Evolutionary conservation across 495 filamentous ascomycete species (phyloP).

Genomic region (Aspergillus taichungensis): DNA sequence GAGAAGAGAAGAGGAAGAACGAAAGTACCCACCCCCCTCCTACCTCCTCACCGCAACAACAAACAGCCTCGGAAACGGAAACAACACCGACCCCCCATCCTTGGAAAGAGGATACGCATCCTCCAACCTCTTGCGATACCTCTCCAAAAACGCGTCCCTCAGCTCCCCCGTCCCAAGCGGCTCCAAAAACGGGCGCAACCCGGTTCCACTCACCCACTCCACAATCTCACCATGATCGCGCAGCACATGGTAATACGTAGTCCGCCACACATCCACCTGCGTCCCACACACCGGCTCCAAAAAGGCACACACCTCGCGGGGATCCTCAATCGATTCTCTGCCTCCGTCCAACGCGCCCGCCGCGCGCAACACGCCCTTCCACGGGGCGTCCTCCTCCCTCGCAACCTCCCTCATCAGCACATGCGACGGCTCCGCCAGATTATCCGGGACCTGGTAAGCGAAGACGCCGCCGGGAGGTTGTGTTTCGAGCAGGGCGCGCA

Average conservation of each 20-base stretch:
- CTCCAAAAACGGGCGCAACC: slow-evolving; percentile 42
- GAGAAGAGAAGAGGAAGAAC: too few species aligned
- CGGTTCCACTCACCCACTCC: slow-evolving; percentile 50
- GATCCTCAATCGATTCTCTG: slow-evolving; percentile 39
- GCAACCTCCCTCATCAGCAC: slow-evolving; percentile 40
- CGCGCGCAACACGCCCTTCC: not conserved
- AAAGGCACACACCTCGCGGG: slow-evolving; percentile 35
- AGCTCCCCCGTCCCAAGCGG: slow-evolving; percentile 21
- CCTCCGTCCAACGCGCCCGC: slow-evolving; percentile 24
- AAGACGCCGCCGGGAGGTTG: slow-evolving; percentile 38
- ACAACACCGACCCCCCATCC: slow-evolving; percentile 36
- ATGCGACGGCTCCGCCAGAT: slow-evolving; percentile 40
- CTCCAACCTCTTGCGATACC: slow-evolving; percentile 30
- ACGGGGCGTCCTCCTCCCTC: slow-evolving; percentile 24
- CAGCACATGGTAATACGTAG: slow-evolving; percentile 43
- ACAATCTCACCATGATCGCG: slow-evolving; percentile 38
- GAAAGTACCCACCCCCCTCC: too few species aligned
- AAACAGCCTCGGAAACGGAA: slow-evolving; percentile 41
- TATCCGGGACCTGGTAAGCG: slow-evolving; percentile 48
- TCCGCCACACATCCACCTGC: slow-evolving; percentile 41
- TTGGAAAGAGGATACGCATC: slow-evolving; percentile 24
- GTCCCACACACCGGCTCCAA: slow-evolving; percentile 30
- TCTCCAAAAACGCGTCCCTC: slow-evolving; percentile 28
- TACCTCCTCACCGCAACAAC: slow-evolving; percentile 33
- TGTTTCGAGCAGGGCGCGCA: slow-evolving; percentile 29